A percentile compares a stretch with the other conserved stretches of the same genome.
These are phyloP conservation scores for Closterium sp. DNA, from an alignment of 139 green algal species.

Conservation along the genomic window DNA sequence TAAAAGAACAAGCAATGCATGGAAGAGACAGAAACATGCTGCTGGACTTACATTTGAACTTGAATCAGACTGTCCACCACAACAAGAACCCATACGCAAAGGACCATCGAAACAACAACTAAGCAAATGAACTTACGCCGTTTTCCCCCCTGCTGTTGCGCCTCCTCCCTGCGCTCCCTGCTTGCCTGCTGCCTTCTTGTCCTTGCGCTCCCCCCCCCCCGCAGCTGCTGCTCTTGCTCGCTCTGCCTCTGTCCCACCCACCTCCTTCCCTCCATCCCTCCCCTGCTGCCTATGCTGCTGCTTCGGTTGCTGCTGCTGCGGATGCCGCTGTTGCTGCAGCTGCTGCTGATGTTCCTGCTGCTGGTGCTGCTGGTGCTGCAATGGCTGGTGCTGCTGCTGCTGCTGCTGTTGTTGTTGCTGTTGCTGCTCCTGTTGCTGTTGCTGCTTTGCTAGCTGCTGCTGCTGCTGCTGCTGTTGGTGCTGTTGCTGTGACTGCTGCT, in stretches of 20 bases:
- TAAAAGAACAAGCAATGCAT: too few relatives aligned
- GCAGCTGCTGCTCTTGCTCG: background rate
- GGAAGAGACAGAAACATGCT: too few relatives aligned
- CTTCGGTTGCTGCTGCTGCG: background rate
- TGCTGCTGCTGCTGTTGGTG: background rate
- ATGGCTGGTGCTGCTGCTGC: background rate
- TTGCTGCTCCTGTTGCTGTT: background rate
- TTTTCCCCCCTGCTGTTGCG: background rate
- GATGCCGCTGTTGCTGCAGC: background rate
- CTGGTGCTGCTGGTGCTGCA: background rate
- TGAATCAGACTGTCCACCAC: background rate
- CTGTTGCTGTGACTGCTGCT: background rate
- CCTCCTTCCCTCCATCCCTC: too few relatives aligned
- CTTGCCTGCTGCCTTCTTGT: background rate
- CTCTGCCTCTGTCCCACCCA: background rate
- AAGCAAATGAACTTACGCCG: background rate
- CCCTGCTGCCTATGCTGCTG: background rate
- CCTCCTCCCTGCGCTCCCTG: background rate
- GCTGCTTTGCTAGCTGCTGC: background rate
- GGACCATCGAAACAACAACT: background rate
- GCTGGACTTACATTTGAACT: too few relatives aligned
- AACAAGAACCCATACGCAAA: background rate
- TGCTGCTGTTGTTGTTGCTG: background rate
- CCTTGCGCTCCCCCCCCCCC: background rate
- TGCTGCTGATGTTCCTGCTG: background rate